Base-by-base conservation (phyloP, 495 filamentous ascomycete species). In the Aspergillus bridgeri region DNA sequence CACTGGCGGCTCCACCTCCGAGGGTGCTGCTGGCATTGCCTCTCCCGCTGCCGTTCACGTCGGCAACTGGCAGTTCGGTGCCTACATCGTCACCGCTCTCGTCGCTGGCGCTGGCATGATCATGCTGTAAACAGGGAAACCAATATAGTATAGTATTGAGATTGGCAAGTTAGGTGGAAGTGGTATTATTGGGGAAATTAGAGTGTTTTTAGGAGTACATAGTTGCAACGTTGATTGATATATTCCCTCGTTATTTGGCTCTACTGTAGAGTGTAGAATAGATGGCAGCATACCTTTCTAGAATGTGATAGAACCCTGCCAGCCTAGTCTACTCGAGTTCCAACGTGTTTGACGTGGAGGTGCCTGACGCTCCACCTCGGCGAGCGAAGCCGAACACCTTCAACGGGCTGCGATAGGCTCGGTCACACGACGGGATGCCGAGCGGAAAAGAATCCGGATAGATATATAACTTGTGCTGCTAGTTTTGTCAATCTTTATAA, bases 41-140 rank as follows among this genome's bases (percentile, higher is more conserved):
- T 71, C 81, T 49, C 77, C 82, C 45, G 78, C 81, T 53, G 64
- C 79, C 43, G 78, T 92, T 48, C 74, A 81, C 51, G 69, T 88
- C 56, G 89, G 89, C 29, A 71, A 82, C 57, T 70, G 89, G 70
- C 83, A 82, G 47, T 60, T 92, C 19, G 85, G 88, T 62, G 77
- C 82, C 7, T 95, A 93, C 65, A 65, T 87, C 25, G 62, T 88
- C 42, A 82, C 81, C 29, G 90, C 90, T 23, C 73, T 85, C 64
- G 70, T 83, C 25, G 82, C 86, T 42, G 91, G 89, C 65, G 82
- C 79, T 54, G 84, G 81, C 52, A 92, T 96, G 89, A 76, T 93
- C 54, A 65, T 91, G 62, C 71, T 96, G 71, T 96, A 87, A 82
- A 38, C 13, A 38, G 33, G 5, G 11, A 29, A 29, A 7, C 2